phyloP scores from a whole-genome alignment of 257 asterid species.

The Plectranthus barbatus region DNA sequence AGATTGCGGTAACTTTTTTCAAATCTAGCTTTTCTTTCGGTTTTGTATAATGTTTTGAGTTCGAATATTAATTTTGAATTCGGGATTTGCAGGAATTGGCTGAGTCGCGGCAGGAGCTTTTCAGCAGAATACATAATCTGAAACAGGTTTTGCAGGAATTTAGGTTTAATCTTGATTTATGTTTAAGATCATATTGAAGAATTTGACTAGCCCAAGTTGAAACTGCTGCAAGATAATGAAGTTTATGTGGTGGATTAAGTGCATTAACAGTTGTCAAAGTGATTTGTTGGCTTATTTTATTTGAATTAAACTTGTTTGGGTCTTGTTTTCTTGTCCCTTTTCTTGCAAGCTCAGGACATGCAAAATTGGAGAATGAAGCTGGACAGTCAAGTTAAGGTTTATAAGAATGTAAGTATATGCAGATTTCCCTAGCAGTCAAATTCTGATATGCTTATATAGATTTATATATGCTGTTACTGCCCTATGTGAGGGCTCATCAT shows the following conservation, averaged over 20 bases:
- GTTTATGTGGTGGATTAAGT: background rate
- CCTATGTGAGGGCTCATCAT: background rate
- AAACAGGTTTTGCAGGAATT: slow-evolving; percentile 46
- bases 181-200: background rate
- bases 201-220: background rate
- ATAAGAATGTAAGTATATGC: slow-evolving; percentile 54
- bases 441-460: background rate
- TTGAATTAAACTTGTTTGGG: background rate
- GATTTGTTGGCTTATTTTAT: background rate
- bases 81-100: slow-evolving; percentile 56
- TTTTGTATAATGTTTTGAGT: background rate
- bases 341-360: slow-evolving; percentile 45
- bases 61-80: background rate
- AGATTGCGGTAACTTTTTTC: slow-evolving; percentile 51
- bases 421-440: background rate
- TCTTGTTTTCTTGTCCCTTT: background rate
- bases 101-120: slow-evolving; percentile 80
- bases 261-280: background rate
- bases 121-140: slow-evolving; percentile 61
- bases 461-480: background rate
- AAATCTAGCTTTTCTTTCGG: background rate
- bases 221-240: background rate
- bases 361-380: slow-evolving; percentile 82
- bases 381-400: slow-evolving; percentile 78
- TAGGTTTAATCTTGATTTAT: background rate